Conservation (phyloP, 352 stramenopile genomes). For the Globisporangium solare region DNA sequence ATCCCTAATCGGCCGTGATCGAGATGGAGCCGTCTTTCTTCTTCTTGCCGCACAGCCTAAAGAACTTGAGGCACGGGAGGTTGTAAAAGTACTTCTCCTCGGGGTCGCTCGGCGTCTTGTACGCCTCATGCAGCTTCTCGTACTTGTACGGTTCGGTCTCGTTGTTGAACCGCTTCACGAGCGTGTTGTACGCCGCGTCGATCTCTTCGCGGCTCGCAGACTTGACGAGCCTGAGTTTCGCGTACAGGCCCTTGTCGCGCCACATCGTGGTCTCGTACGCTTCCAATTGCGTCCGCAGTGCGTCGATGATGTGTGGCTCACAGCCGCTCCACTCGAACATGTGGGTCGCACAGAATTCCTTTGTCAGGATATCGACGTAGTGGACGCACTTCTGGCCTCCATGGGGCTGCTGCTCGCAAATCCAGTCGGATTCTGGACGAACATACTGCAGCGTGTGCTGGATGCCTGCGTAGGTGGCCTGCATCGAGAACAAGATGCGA, state of each 20-base stretch:
- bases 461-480: conserved; percentile 68
- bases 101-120: conserved; percentile 67
- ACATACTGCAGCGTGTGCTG: conserved; percentile 72
- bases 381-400: conserved; percentile 67
- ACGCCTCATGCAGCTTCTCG: conserved; percentile 75
- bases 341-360: conserved; percentile 67
- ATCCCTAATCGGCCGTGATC: conserved; percentile 54
- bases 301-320: conserved; percentile 51
- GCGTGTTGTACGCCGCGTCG: conserved; percentile 71
- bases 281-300: conserved; percentile 55
- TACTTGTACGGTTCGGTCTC: conserved; percentile 82
- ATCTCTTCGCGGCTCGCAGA: conserved; percentile 68
- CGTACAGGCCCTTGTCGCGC: conserved; percentile 75
- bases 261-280: conserved; percentile 74
- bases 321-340: conserved; percentile 65
- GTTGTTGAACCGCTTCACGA: conserved; percentile 85
- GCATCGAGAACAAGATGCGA: conserved; percentile 72
- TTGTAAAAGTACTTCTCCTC: conserved; percentile 87
- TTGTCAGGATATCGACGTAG: conserved; percentile 60
- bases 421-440: conserved; percentile 74
- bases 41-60: conserved; percentile 73
- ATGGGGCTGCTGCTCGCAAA: conserved; percentile 38
- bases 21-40: conserved; percentile 78
- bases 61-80: conserved; percentile 79
- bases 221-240: conserved; percentile 75